A percentile compares a stretch with the other conserved stretches of the same genome.
These are phyloP conservation scores for Dryadomyces quercus-mongolicae DNA, from an alignment of 2,329 filamentous ascomycete genomes.

Conservation along the genomic window DNA sequence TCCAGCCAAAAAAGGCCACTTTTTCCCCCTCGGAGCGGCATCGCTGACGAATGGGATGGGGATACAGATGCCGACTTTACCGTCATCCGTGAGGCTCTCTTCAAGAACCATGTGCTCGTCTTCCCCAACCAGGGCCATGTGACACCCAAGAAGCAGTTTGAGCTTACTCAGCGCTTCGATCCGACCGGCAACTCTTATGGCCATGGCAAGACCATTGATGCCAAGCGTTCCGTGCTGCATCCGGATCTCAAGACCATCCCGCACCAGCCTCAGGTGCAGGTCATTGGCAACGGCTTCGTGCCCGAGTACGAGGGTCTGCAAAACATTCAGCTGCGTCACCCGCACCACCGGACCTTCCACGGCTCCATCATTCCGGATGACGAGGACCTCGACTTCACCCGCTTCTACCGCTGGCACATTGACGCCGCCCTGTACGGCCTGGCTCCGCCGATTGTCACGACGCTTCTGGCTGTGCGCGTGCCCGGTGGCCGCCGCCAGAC, in stretches of 20 bases:
- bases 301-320: slow-evolving; percentile 57
- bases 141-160: slow-evolving; percentile 59
- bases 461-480: slow-evolving; percentile 61
- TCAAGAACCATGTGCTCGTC: slow-evolving; percentile 55
- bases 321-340: slow-evolving; percentile 57
- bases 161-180: slow-evolving; percentile 63
- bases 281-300: slow-evolving; percentile 66
- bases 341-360: slow-evolving; percentile 70
- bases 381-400: slow-evolving; percentile 36
- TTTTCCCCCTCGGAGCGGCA: neutral
- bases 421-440: slow-evolving; percentile 66
- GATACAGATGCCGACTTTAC: slow-evolving; percentile 50
- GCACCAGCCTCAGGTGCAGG: slow-evolving; percentile 67
- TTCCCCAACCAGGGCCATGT: slow-evolving; percentile 55
- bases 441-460: slow-evolving; percentile 62
- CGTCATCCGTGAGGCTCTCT: slow-evolving; percentile 52
- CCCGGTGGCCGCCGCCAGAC: slow-evolving; percentile 42
- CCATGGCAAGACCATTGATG: slow-evolving; percentile 62
- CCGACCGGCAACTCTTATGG: slow-evolving; percentile 52
- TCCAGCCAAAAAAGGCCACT: neutral
- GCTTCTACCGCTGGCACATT: slow-evolving; percentile 71
- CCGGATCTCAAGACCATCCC: slow-evolving; percentile 72
- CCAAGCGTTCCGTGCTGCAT: slow-evolving; percentile 52
- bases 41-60: neutral
- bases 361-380: slow-evolving; percentile 44